phyloP scores from a whole-genome alignment of 1,284 basidiomycete species.

The Phylloporus gajari region DNA sequence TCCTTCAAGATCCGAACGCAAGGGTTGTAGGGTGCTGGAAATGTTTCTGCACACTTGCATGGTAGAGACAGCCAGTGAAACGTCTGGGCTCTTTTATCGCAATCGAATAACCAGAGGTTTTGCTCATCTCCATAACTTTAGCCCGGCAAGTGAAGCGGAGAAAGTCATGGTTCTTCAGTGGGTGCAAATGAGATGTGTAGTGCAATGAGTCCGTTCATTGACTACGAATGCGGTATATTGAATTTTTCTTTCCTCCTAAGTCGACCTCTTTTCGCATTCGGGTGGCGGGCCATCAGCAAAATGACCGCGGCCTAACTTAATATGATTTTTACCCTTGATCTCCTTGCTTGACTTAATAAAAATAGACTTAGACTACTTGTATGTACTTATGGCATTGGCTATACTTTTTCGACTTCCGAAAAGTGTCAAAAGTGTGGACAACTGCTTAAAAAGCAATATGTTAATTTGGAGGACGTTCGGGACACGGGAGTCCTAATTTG shows the following conservation, averaged over 20 bases:
- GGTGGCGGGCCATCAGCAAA: too few relatives aligned
- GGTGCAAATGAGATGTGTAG: conserved; percentile 22
- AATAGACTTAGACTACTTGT: too few relatives aligned
- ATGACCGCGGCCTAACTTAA: too few relatives aligned
- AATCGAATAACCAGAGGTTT: conserved; percentile 92
- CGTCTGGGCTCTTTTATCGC: conserved; percentile 82
- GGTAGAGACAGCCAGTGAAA: conserved; percentile 65
- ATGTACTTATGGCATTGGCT: too few relatives aligned
- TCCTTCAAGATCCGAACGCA: conserved; percentile 88
- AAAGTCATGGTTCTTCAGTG: conserved; percentile 80
- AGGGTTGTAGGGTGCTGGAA: conserved; percentile 80
- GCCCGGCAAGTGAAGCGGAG: conserved; percentile 76
- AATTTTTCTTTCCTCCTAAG: conserved; percentile 87
- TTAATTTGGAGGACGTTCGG: too few relatives aligned
- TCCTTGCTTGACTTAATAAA: too few relatives aligned
- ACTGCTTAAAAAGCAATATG: too few relatives aligned
- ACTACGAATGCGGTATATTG: conserved; percentile 62
- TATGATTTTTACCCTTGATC: too few relatives aligned
- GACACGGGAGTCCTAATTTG: too few relatives aligned
- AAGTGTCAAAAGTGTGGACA: too few relatives aligned
- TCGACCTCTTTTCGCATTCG: conserved; percentile 86
- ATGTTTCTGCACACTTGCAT: conserved; percentile 85
- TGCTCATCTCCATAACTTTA: conserved; percentile 87
- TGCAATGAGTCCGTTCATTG: neutral
- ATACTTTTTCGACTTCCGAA: too few relatives aligned